Evolutionary conservation across 495 filamentous ascomycete species (phyloP).

Genomic region (Aspergillus cavernicola): DNA sequence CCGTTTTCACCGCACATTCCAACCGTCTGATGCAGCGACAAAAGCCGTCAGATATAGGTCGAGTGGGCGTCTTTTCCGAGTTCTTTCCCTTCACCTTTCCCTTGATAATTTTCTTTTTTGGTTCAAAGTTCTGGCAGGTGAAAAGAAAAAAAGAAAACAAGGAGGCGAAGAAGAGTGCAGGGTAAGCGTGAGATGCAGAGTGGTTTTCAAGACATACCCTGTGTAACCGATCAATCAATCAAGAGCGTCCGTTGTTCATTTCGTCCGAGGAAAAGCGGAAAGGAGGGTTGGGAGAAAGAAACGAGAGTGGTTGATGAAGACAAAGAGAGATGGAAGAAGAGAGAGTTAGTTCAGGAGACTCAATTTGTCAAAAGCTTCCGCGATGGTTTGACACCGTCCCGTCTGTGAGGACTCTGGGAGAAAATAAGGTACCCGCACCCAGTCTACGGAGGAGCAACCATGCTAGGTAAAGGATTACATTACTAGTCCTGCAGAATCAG

Average conservation of each 20-base stretch:
- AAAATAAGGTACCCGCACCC: conserved; percentile 10
- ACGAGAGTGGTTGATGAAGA: background rate
- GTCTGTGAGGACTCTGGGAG: too few species aligned
- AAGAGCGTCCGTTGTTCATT: conserved; percentile 16
- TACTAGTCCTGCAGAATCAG: conserved; percentile 17
- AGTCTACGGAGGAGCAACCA: background rate
- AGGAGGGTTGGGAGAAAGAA: background rate
- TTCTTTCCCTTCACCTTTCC: too few species aligned
- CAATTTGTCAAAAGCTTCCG: background rate
- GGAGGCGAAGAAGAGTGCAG: too few species aligned
- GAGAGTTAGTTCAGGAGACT: background rate
- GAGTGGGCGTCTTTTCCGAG: background rate
- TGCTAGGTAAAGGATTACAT: conserved; percentile 7
- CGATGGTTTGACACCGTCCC: background rate
- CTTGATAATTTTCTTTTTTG: conserved; percentile 9
- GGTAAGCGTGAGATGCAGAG: conserved; percentile 9
- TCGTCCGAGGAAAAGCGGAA: conserved; percentile 4
- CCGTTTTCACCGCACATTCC: background rate
- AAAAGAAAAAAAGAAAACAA: conserved; percentile 15
- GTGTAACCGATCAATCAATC: conserved; percentile 19
- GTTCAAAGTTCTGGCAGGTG: conserved; percentile 4
- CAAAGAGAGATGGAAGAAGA: conserved; percentile 6
- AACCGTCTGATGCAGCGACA: background rate
- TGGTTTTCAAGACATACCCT: conserved; percentile 17
- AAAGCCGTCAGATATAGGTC: background rate